Conservation (phyloP, 2,329 filamentous ascomycete species). For the Lasiodiplodia gonubiensis region DNA sequence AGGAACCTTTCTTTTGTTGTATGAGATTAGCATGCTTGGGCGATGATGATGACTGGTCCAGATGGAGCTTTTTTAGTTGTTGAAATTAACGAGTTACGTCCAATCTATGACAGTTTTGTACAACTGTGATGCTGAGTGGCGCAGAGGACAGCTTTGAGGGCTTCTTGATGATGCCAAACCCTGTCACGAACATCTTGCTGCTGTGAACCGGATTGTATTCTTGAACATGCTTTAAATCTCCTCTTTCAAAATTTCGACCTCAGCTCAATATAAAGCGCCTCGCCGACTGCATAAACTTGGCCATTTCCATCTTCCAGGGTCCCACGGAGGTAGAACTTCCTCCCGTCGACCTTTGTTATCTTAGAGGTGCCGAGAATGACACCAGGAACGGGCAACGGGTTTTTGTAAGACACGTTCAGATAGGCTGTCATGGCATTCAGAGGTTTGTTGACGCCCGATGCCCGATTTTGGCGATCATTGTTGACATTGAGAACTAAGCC, state of each 20-base stretch:
- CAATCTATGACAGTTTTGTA: neutral
- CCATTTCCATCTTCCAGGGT: constrained; percentile 58
- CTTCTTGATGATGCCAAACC: too few relatives aligned
- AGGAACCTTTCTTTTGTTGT: constrained; percentile 5
- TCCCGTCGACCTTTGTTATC: constrained; percentile 55
- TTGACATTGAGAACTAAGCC: constrained; percentile 58
- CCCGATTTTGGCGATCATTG: constrained; percentile 33
- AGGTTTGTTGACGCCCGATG: neutral
- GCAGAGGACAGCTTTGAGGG: neutral
- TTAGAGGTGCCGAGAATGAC: constrained; percentile 55
- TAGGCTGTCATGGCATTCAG: constrained; percentile 54
- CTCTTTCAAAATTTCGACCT: constrained; percentile 3
- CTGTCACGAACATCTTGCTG: too few relatives aligned
- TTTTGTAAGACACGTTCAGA: constrained; percentile 61
- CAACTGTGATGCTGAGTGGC: neutral
- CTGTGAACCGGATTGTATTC: neutral
- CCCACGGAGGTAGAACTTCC: constrained; percentile 60
- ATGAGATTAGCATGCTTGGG: neutral
- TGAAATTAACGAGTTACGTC: neutral
- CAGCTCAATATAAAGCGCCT: constrained; percentile 57
- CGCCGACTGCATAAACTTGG: constrained; percentile 56
- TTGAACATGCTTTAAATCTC: neutral
- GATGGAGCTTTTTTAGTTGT: neutral
- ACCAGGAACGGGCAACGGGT: constrained; percentile 58
- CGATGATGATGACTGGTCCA: neutral